Conservation (phyloP, 2,329 filamentous ascomycete species). For the Alternaria hordeiaustralica region DNA sequence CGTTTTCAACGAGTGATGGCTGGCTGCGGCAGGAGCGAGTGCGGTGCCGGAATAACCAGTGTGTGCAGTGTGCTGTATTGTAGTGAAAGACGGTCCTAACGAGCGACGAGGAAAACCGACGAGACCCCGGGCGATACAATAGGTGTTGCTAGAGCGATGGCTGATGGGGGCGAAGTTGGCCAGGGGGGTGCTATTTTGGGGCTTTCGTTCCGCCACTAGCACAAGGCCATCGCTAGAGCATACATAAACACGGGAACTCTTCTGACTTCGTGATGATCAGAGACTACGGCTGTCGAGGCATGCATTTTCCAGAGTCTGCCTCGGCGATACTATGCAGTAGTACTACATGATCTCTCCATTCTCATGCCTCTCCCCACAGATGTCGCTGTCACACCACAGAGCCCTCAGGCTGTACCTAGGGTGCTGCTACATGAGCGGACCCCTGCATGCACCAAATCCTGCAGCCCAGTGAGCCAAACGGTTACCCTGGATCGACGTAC, state of each 20-base stretch:
- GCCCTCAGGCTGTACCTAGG: background rate
- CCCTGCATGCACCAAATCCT: background rate
- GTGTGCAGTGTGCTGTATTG: background rate
- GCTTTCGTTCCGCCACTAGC: slow-evolving; percentile 7
- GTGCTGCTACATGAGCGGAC: background rate
- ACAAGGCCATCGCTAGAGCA: slow-evolving; percentile 10
- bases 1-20: slow-evolving; percentile 38
- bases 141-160: slow-evolving; percentile 30
- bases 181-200: slow-evolving; percentile 22
- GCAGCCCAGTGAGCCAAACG: background rate
- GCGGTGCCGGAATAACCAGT: slow-evolving; percentile 9
- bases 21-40: slow-evolving; percentile 23
- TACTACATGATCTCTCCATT: background rate
- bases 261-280: background rate
- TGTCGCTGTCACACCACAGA: slow-evolving; percentile 2
- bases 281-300: background rate
- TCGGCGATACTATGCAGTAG: background rate
- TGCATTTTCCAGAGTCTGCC: background rate
- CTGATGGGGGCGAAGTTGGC: slow-evolving; percentile 12
- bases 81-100: slow-evolving; percentile 21
- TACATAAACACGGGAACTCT: slow-evolving; percentile 1
- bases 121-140: slow-evolving; percentile 8
- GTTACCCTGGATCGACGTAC: slow-evolving; percentile 1
- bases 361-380: background rate
- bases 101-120: slow-evolving; percentile 26